Evolutionary conservation across 345 rosid genomes (phyloP).

Genomic region (Noccaea bulbosa): DNA sequence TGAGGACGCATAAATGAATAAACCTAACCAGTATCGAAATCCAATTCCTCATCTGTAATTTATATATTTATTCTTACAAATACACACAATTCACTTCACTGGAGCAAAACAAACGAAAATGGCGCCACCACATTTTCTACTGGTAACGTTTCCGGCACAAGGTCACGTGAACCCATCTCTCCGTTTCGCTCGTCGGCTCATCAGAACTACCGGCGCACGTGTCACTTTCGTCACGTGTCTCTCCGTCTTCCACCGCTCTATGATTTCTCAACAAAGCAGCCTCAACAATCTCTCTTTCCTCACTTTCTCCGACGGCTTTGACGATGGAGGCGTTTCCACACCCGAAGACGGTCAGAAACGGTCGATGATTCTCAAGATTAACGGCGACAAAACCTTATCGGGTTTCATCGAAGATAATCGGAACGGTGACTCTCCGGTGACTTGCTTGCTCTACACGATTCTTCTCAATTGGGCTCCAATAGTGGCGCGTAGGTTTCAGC

Average conservation of each 20-base stretch:
- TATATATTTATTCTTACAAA: not conserved
- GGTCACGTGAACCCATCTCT: slow-evolving; percentile 82
- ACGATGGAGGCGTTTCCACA: slow-evolving; percentile 48
- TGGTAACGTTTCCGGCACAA: slow-evolving; percentile 58
- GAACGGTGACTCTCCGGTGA: slow-evolving; percentile 39
- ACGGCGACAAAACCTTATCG: slow-evolving; percentile 31
- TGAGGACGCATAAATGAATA: not conserved
- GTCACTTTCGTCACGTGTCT: slow-evolving; percentile 57
- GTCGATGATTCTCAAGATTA: slow-evolving; percentile 30
- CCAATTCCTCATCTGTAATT: slow-evolving; percentile 18
- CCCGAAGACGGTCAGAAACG: slow-evolving; percentile 22
- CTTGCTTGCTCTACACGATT: slow-evolving; percentile 46
- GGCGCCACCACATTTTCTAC: slow-evolving; percentile 54
- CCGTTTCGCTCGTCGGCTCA: slow-evolving; percentile 63
- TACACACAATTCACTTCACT: not conserved
- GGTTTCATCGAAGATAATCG: slow-evolving; percentile 36
- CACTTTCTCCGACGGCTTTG: slow-evolving; percentile 68
- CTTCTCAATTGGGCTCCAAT: slow-evolving; percentile 62
- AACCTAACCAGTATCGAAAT: slow-evolving; percentile 10
- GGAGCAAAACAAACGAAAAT: slow-evolving; percentile 19
- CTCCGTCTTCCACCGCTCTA: slow-evolving; percentile 50
- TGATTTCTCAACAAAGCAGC: slow-evolving; percentile 9
- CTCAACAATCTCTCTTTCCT: slow-evolving; percentile 54
- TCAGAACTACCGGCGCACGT: slow-evolving; percentile 45
- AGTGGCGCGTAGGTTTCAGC: slow-evolving; percentile 51